These are phyloP conservation scores for Wickerhamiella parazyma DNA, from an alignment of 805 yeast genomes.

Conservation along the genomic window DNA sequence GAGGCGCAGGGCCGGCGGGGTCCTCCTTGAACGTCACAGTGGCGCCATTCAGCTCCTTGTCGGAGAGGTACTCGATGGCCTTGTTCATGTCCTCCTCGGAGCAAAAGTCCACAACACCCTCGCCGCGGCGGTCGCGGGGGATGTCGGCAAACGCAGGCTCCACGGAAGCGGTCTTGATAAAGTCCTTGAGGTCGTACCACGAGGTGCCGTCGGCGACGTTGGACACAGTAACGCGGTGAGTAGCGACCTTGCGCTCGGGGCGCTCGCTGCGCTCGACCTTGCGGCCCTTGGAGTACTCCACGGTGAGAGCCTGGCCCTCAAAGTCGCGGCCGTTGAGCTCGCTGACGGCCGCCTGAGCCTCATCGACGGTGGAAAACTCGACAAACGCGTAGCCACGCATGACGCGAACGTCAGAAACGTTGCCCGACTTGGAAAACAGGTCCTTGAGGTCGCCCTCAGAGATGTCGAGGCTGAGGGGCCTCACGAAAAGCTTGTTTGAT, in stretches of 20 bases:
- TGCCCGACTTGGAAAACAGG: conserved; percentile 38
- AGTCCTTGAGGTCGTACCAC: conserved; percentile 48
- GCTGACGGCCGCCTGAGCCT: conserved; percentile 51
- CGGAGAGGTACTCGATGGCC: conserved; percentile 69
- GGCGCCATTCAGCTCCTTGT: conserved; percentile 54
- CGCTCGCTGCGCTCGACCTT: conserved; percentile 16
- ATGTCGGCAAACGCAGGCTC: conserved; percentile 28
- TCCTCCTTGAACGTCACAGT: conserved; percentile 63
- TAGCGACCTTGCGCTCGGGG: conserved; percentile 16
- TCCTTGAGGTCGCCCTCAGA: conserved; percentile 32
- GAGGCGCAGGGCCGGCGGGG: conserved; percentile 29
- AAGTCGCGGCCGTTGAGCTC: conserved; percentile 32
- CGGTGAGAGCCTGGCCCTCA: conserved; percentile 25
- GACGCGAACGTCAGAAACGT: conserved; percentile 41
- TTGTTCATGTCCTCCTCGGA: conserved; percentile 81
- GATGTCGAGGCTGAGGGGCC: conserved; percentile 19
- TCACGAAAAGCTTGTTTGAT: conserved; percentile 15
- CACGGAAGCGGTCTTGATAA: conserved; percentile 49
- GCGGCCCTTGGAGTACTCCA: conserved; percentile 25
- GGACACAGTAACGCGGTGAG: conserved; percentile 17
- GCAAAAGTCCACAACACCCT: conserved; percentile 73
- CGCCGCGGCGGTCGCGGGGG: conserved; percentile 25
- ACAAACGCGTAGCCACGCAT: conserved; percentile 56
- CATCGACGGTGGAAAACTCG: conserved; percentile 41
- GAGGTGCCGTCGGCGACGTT: conserved; percentile 13